Conservation (phyloP, 768 basidiomycete genomes). For the Clathrus columnatus region DNA sequence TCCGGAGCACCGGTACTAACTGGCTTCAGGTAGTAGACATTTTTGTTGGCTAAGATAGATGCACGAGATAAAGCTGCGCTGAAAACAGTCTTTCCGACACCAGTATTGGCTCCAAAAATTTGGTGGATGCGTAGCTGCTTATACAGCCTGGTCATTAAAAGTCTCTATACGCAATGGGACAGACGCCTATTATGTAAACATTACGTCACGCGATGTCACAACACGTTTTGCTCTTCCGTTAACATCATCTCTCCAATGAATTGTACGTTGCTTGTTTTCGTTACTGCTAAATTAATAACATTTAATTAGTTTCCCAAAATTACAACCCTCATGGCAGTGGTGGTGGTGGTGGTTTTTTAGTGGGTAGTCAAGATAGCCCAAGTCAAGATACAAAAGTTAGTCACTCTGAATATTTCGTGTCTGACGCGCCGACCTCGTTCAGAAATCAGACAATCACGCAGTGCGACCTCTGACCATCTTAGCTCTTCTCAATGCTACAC, state of each 20-base stretch:
- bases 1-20: conserved; percentile 77
- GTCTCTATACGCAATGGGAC: too few relatives aligned
- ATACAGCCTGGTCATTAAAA: conserved; percentile 74
- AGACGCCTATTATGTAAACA: too few relatives aligned
- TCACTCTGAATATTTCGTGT: neutral
- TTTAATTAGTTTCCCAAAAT: too few relatives aligned
- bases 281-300: too few relatives aligned
- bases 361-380: conserved; percentile 8
- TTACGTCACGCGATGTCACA: too few relatives aligned
- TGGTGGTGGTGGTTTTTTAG: conserved; percentile 5
- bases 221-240: too few relatives aligned
- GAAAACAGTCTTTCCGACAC: conserved; percentile 91
- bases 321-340: conserved; percentile 1
- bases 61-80: conserved; percentile 78
- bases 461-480: conserved; percentile 69
- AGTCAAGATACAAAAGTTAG: conserved; percentile 4
- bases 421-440: neutral
- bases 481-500: conserved; percentile 68
- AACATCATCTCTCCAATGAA: too few relatives aligned
- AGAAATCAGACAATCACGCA: conserved; percentile 26
- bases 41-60: conserved; percentile 45
- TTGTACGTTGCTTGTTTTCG: too few relatives aligned
- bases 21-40: conserved; percentile 75
- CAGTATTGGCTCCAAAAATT: conserved; percentile 92
- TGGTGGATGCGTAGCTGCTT: conserved; percentile 81